A percentile compares a stretch with the other conserved stretches of the same genome.
Conservation (phyloP, 257 asterid species). For the Nyctanthes arbortristis region DNA sequence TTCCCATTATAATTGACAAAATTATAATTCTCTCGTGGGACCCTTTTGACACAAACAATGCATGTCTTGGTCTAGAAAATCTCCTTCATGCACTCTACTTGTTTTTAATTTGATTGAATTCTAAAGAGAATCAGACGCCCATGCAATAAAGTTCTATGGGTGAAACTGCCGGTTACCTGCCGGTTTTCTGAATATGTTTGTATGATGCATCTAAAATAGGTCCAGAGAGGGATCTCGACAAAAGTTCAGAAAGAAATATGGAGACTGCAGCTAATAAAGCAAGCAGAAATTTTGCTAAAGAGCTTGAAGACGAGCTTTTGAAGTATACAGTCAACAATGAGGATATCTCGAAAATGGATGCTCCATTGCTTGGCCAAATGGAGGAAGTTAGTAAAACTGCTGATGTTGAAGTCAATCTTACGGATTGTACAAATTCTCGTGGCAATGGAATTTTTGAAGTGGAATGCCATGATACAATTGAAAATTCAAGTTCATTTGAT, state of each 20-base stretch:
- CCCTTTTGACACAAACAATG: too few species aligned
- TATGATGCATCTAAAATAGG: slow-evolving; percentile 13
- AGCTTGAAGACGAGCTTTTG: slow-evolving; percentile 56
- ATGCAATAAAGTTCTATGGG: neutral
- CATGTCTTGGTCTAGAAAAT: too few species aligned
- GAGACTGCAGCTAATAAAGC: slow-evolving; percentile 33
- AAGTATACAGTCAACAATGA: slow-evolving; percentile 46
- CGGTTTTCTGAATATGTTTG: slow-evolving; percentile 23
- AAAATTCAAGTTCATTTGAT: slow-evolving; percentile 77
- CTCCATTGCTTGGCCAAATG: slow-evolving; percentile 25
- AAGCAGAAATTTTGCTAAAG: slow-evolving; percentile 41
- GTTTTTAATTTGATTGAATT: too few species aligned
- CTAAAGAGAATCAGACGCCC: too few species aligned
- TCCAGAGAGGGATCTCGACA: slow-evolving; percentile 20
- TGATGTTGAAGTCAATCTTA: slow-evolving; percentile 45
- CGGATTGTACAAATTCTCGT: slow-evolving; percentile 40
- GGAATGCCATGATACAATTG: slow-evolving; percentile 53
- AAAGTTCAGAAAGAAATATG: slow-evolving; percentile 33
- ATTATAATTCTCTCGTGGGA: too few species aligned
- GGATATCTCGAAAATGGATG: slow-evolving; percentile 27
- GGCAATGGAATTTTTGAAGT: slow-evolving; percentile 34
- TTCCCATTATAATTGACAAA: too few species aligned
- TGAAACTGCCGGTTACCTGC: slow-evolving; percentile 18
- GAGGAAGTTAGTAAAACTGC: slow-evolving; percentile 31
- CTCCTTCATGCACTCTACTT: too few species aligned